Conservation (phyloP, 768 basidiomycete genomes). For the Boletus tylopilopsis region DNA sequence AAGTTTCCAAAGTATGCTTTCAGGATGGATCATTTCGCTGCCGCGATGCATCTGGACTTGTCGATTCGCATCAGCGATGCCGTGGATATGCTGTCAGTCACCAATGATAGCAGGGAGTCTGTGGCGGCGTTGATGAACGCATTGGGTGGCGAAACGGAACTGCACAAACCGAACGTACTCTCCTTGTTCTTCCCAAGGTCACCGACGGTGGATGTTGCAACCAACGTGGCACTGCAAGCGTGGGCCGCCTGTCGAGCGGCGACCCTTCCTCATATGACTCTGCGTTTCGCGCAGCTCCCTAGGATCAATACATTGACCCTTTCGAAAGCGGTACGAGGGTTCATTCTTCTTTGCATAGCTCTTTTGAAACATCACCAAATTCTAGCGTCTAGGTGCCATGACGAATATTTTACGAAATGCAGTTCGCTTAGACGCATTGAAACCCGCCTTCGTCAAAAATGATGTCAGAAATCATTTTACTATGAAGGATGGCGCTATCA, state of each 20-base stretch:
- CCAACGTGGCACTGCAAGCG: conserved; percentile 37
- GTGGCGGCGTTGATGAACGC: conserved; percentile 31
- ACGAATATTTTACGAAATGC: conserved; percentile 44
- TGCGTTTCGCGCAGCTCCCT: conserved; percentile 11
- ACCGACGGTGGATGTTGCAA: conserved; percentile 16
- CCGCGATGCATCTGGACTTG: conserved; percentile 39
- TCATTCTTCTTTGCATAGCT: neutral
- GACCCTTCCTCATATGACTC: conserved; percentile 19
- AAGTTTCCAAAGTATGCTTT: conserved; percentile 37
- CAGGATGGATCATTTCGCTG: conserved; percentile 42
- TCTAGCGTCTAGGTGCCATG: conserved; percentile 41
- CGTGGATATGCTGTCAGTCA: conserved; percentile 41
- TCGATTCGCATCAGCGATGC: conserved; percentile 32
- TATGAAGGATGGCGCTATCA: conserved; percentile 28
- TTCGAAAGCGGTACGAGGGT: conserved; percentile 24
- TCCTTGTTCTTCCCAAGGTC: conserved; percentile 27
- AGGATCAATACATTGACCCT: conserved; percentile 28
- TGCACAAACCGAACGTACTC: conserved; percentile 27
- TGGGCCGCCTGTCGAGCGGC: conserved; percentile 43
- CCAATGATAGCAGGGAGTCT: conserved; percentile 28
- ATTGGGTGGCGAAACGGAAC: conserved; percentile 35
- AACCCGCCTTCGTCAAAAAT: conserved; percentile 44
- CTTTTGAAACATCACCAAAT: neutral
- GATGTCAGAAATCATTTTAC: conserved; percentile 32
- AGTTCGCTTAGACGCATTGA: conserved; percentile 44